Evolutionary conservation across 495 filamentous ascomycete species (phyloP).

Genomic region (Extremus antarcticus): DNA sequence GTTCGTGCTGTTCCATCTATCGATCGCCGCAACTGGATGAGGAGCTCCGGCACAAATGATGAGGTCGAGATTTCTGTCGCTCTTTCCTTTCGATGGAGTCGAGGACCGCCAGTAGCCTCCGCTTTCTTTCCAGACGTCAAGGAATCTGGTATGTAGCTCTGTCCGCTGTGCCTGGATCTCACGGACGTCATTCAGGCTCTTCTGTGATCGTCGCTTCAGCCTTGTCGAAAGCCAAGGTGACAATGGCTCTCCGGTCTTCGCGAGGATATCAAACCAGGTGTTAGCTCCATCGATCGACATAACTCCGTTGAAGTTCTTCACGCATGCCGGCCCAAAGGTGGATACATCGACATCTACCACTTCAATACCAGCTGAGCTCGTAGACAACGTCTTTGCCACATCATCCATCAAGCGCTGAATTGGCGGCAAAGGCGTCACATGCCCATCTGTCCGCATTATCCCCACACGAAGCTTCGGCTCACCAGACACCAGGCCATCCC

Average conservation of each 20-base stretch:
- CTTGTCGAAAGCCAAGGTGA: conserved; percentile 47
- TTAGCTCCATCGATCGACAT: conserved; percentile 46
- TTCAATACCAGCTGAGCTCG: conserved; percentile 30
- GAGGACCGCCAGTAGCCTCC: conserved; percentile 10
- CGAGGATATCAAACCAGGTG: conserved; percentile 44
- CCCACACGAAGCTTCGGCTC: not conserved
- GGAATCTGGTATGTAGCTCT: conserved; percentile 43
- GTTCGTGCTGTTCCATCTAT: conserved; percentile 50
- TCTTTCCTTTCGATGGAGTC: not conserved
- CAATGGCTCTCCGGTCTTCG: conserved; percentile 43
- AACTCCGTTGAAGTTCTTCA: conserved; percentile 42
- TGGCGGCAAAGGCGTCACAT: conserved; percentile 49
- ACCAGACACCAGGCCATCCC: too few species aligned
- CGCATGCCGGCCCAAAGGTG: conserved; percentile 40
- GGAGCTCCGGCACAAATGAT: conserved; percentile 33
- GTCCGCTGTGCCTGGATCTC: conserved; percentile 41
- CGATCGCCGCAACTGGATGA: conserved; percentile 47
- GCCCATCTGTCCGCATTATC: conserved; percentile 42
- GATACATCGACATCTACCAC: conserved; percentile 43
- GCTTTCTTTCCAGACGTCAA: conserved; percentile 43
- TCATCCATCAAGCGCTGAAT: conserved; percentile 43
- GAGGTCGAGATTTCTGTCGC: conserved; percentile 23
- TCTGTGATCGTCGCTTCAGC: conserved; percentile 35
- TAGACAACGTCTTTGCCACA: conserved; percentile 35
- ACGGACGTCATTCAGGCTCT: conserved; percentile 34